Evolutionary conservation across 176 grass and related monocot species (phyloP), one percentile per base, ranked within the genome.

Genomic region (Rhynchospora breviuscula): DNA sequence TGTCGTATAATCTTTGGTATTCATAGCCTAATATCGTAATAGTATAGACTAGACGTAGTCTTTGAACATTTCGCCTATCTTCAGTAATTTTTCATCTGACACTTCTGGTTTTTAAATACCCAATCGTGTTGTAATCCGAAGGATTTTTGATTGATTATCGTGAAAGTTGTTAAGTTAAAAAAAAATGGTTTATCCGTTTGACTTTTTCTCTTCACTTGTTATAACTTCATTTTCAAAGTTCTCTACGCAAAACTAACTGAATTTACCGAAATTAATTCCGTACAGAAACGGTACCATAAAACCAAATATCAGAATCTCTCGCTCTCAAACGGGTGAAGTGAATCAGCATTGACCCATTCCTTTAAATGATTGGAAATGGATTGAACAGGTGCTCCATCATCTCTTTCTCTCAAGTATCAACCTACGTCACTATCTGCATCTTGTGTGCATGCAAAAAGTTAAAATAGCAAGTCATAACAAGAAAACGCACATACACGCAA

Each of bases 401-500:
- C 7, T 63, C 57, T 25, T n/a, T 10, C 8, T 66, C 63, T 66
- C 12, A 67, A 12, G 4, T 40, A 40, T 1, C 7, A 7, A 68
- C 40, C 51, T 63, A 66, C 79, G 79, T 81, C 79, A 81, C 45
- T 44, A 17, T 12, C 75, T 59, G 52, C 10, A 2, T 21, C 64
- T 35, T 79, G 53, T 60, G 51, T 79, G 26, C 77, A 79, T 79
- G 77, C 77, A 79, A 43, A 53, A 44, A 79, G 54, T 79, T 79
- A 79, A 35, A 79, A 59, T n/a, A 19, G 25, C 63, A 79, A 60
- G 52, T 9, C 60, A 81, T 81, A 25, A 66, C 79, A 66, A 81
- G 79, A 81, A 81, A 81, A 64, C 18, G 33, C 5, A 62, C 9
- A 6, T 45, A 82, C 80, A 82, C 80, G 80, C 80, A 66, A 82